Percentiles rank a stretch among this genome's conserved stretches.
phyloP scores from a whole-genome alignment of 2,329 filamentous ascomycete species.

The Aspergillus fischeri region DNA sequence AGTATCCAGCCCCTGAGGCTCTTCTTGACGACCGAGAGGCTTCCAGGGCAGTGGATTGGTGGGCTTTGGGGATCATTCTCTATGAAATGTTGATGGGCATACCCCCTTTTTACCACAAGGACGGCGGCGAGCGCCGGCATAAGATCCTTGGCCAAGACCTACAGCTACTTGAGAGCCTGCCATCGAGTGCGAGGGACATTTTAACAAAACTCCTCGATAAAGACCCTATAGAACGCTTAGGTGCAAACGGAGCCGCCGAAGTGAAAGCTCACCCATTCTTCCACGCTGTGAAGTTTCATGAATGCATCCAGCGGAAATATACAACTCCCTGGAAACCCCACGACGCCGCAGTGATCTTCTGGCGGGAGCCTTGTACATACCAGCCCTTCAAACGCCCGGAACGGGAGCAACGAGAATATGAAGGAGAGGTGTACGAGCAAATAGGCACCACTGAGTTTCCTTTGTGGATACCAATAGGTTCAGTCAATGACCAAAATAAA shows the following conservation, averaged over 20 bases:
- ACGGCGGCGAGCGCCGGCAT: background rate
- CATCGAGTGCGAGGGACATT: constrained; percentile 1
- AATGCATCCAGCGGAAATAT: constrained; percentile 3
- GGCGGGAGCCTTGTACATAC: constrained; percentile 3
- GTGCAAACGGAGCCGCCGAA: constrained; percentile 5
- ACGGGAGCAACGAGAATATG: background rate
- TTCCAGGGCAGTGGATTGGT: constrained; percentile 9
- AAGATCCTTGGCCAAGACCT: constrained; percentile 1
- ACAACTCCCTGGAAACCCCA: constrained; percentile 7
- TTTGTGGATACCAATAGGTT: constrained; percentile 1
- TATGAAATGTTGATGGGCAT: constrained; percentile 7
- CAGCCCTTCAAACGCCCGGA: background rate
- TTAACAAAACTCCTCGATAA: constrained; percentile 6
- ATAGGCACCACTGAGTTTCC: constrained; percentile 3
- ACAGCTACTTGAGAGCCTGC: constrained; percentile 1
- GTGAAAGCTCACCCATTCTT: constrained; percentile 10
- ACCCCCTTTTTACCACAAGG: constrained; percentile 4
- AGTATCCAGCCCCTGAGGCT: constrained; percentile 12
- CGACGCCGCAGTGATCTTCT: constrained; percentile 1
- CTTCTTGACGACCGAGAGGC: constrained; percentile 5
- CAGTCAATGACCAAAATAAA: constrained; percentile 1
- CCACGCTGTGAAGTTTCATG: constrained; percentile 2
- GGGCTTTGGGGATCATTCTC: constrained; percentile 11
- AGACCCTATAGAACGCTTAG: constrained; percentile 3
- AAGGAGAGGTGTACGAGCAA: constrained; percentile 3